Evolutionary conservation across 306 rosid species (phyloP), one percentile per base, ranked within the genome.

Genomic region (Senna siamea): DNA sequence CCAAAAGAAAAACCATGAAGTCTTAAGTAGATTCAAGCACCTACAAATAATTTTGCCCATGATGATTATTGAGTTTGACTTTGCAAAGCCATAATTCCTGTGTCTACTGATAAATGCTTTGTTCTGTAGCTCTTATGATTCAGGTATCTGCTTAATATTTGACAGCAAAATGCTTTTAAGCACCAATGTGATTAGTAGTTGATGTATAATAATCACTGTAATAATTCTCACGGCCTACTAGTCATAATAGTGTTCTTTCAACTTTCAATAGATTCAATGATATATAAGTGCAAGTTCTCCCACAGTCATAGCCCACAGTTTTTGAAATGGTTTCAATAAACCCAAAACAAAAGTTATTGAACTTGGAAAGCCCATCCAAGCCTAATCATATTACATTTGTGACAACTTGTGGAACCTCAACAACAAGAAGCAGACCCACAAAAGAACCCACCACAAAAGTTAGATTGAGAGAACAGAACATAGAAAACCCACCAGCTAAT

Each of bases 341-440:
- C 69, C 74, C 74, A 72, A 78, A 65, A 46, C 11, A 78, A 23
- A 78, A 30, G 32, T 6, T 9, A 34, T 13, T 23, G 65, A 57
- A 28, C 66, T 79, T 66, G 23, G 3, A 72, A 78, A 18, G 22
- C 63, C 78, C 70, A 72, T 17, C 7, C 41, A 30, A 62, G 12
- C 69, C 66, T 62, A 61, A 15, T 5, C n/a, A 40, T 19, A n/a
- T 30, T 10, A 13, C n/a, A 40, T 19, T n/a, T 30, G 58, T 61
- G 10, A 4, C 20, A 26, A 13, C 41, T 5, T 38, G 66, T 23
- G 72, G 9, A 52, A 53, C 15, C 40, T 66, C 53, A 4, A 48
- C 7, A 5, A 14, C 51, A 51, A 54, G 67, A 66, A 38, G 66
- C 3, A 51, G 23, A 65, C 48, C 51, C 26, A 53, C 46, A 65